Conservation (phyloP, 768 basidiomycete genomes). For the Amyloporia xantha region DNA sequence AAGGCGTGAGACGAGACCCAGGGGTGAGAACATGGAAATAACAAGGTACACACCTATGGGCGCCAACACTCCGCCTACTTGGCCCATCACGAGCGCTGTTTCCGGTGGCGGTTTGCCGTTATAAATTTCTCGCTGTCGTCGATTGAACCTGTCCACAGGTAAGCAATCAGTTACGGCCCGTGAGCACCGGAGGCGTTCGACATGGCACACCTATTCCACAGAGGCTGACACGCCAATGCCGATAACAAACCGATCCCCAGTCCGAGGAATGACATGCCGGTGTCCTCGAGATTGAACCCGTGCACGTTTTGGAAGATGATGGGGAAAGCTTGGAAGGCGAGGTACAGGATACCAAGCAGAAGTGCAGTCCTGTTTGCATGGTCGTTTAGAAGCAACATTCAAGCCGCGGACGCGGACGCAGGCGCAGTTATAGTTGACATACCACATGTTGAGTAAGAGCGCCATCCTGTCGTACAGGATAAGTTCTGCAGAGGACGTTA, state of each 20-base stretch:
- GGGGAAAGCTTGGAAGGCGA: constrained; percentile 52
- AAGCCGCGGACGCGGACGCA: background rate
- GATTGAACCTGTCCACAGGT: constrained; percentile 20
- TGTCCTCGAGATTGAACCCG: constrained; percentile 45
- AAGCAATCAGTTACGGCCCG: background rate
- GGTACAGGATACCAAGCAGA: constrained; percentile 39
- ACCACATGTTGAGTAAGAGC: constrained; percentile 66
- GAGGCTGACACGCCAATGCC: constrained; percentile 33
- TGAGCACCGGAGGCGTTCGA: no score
- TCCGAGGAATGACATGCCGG: constrained; percentile 43
- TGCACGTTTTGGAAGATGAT: constrained; percentile 43
- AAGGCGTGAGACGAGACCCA: no score
- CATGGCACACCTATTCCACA: constrained; percentile 35
- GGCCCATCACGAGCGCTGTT: constrained; percentile 55
- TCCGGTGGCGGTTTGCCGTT: constrained; percentile 56
- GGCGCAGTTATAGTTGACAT: constrained; percentile 18
- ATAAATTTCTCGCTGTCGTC: constrained; percentile 30
- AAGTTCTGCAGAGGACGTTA: constrained; percentile 38
- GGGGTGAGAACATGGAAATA: no score
- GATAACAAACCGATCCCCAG: constrained; percentile 42
- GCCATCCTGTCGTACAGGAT: constrained; percentile 68
- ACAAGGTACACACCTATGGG: no score
- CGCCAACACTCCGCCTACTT: constrained; percentile 59
- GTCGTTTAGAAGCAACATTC: background rate
- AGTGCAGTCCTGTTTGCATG: constrained; percentile 30